Evolutionary conservation across 768 basidiomycete species (phyloP).

Genomic region (Pholiota microspora): DNA sequence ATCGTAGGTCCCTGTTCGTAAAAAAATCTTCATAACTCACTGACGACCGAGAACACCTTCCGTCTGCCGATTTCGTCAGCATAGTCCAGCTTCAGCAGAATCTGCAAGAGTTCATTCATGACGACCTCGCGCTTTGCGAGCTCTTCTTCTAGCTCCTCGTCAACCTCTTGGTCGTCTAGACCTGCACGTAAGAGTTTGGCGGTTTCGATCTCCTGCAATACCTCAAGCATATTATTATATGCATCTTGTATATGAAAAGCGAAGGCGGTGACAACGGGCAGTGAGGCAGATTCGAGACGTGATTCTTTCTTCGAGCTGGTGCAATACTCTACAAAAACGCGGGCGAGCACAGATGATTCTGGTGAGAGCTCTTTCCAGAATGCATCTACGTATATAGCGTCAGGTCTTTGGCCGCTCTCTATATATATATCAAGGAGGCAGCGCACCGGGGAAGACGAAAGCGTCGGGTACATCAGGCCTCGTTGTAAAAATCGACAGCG

Average conservation of each 20-base stretch:
- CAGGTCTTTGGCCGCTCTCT: no score
- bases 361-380: conserved; percentile 80
- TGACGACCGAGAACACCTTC: conserved; percentile 86
- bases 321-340: conserved; percentile 85
- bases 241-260: conserved; percentile 80
- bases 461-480: conserved; percentile 67
- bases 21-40: conserved; percentile 44
- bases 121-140: conserved; percentile 67
- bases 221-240: conserved; percentile 59
- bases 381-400: conserved; percentile 27
- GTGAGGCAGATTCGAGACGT: conserved; percentile 60
- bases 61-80: conserved; percentile 92
- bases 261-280: conserved; percentile 91
- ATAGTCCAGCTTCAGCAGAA: conserved; percentile 86
- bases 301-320: conserved; percentile 56
- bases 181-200: conserved; percentile 30
- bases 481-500: conserved; percentile 71
- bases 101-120: conserved; percentile 75
- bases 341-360: conserved; percentile 78
- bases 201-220: conserved; percentile 40
- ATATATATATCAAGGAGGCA: no score
- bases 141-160: conserved; percentile 54
- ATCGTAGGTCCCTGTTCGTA: background rate
- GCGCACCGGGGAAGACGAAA: conserved; percentile 72
- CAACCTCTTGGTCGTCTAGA: conserved; percentile 34